Base-by-base conservation (phyloP, 2,329 filamentous ascomycete species). In the Exophiala phaeomuriformis region DNA sequence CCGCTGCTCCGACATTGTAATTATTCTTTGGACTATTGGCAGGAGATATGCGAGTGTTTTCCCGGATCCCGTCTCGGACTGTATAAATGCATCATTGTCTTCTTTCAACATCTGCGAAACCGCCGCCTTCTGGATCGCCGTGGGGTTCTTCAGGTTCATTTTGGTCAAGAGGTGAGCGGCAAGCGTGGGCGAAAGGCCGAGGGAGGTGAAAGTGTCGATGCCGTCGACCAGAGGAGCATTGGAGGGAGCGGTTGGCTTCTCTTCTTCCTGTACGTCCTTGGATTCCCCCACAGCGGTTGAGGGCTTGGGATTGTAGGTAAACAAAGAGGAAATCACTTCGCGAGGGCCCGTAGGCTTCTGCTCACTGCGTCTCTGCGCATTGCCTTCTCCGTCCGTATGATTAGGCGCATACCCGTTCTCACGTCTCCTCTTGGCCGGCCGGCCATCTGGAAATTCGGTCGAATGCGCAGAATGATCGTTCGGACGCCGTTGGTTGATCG, bases 21-120 rank as follows among this genome's bases (percentile, higher is more conserved):
- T 81, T 19, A 98, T 85, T 28, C 90, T 80, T 67, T 98, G 88
- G 27, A 98, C 83, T 44, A 98, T 86, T 1, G 93, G 93, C 4
- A 98, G 74, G 3, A 98, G 77, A 68, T 98, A 98, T n/a, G 93
- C 88, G 56, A 98, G 73, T 0, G 93, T 98, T 73, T 98, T 98
- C 72, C 93, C 93, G 0, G 93, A 98, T 62, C 93, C 93, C 0
- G 93, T 98, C 72, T 98, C 86, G 2, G 93, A 94, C 68, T 97
- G 93, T 33, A 98, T 85, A 64, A 98, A 98, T 1, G 90, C 90
- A 73, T 98, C 93, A 43, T 81, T 84, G 63, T 95, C 86, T 49
- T 86, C 84, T 40, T 83, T 83, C 42, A 95, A 71, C 57, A 98
- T 73, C 63, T 93, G 84, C 40, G 86, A 79, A 37, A 98, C 84